These are phyloP conservation scores for Nadsonia starkeyi-henricii DNA, from an alignment of 1,139 yeast genomes.

Conservation along the genomic window DNA sequence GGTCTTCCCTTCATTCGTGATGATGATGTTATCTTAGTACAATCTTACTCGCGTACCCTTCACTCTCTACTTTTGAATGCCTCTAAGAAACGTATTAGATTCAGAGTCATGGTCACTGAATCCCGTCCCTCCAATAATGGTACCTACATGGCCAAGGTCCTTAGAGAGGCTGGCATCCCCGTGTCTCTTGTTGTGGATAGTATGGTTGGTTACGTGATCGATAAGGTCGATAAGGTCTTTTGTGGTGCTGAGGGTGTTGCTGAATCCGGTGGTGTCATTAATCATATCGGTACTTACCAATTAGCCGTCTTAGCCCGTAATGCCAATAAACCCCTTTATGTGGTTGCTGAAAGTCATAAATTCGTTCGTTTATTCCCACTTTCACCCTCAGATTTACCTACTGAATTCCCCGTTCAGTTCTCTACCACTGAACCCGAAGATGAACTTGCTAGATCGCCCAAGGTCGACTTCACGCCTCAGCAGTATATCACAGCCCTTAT, in stretches of 20 bases:
- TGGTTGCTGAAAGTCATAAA: slow-evolving; percentile 86
- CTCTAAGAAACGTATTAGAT: slow-evolving; percentile 58
- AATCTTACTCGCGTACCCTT: slow-evolving; percentile 87
- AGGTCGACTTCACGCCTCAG: slow-evolving; percentile 88
- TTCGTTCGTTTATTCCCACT: slow-evolving; percentile 93
- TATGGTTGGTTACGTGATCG: slow-evolving; percentile 87
- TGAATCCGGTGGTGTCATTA: slow-evolving; percentile 95
- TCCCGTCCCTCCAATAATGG: slow-evolving; percentile 84
- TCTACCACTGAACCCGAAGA: slow-evolving; percentile 18
- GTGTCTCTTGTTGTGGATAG: slow-evolving; percentile 82
- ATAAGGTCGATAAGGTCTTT: slow-evolving; percentile 80
- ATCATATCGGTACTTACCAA: slow-evolving; percentile 90
- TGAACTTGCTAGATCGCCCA: slow-evolving; percentile 28
- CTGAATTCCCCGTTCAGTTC: slow-evolving; percentile 30
- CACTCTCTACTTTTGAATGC: slow-evolving; percentile 63
- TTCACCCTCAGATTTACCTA: slow-evolving; percentile 83
- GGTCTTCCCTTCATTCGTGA: slow-evolving; percentile 87
- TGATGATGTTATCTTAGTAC: slow-evolving; percentile 80
- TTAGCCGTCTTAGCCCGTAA: slow-evolving; percentile 86
- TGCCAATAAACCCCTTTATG: slow-evolving; percentile 86
- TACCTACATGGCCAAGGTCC: slow-evolving; percentile 50
- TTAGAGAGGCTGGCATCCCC: slow-evolving; percentile 74
- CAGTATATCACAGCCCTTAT: slow-evolving; percentile 90
- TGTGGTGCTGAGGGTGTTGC: slow-evolving; percentile 99
- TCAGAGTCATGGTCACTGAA: slow-evolving; percentile 85